phyloP scores from a whole-genome alignment of 176 grass and related monocot genomes.

The Carex pumila region DNA sequence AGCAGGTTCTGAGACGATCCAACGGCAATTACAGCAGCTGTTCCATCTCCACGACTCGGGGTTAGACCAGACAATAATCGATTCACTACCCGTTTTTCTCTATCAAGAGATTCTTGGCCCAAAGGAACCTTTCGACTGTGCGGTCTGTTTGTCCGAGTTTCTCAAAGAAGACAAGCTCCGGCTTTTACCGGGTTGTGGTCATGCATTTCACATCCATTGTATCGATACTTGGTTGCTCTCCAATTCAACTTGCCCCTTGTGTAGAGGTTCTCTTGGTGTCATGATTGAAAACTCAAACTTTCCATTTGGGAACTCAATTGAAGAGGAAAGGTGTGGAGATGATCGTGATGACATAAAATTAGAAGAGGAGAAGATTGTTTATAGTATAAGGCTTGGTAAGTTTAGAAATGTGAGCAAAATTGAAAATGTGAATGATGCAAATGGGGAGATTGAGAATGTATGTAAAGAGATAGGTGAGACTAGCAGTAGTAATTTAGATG shows the following conservation, averaged over 20 bases:
- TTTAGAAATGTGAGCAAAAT: constrained; percentile 59
- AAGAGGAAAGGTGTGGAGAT: constrained; percentile 30
- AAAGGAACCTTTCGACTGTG: constrained; percentile 95
- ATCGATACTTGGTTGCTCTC: constrained; percentile 94
- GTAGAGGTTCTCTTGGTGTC: constrained; percentile 52
- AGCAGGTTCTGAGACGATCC: constrained; percentile 40
- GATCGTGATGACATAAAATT: constrained; percentile 22
- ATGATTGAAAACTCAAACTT: constrained; percentile 40
- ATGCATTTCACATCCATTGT: constrained; percentile 82
- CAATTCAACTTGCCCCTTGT: constrained; percentile 93
- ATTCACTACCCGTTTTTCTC: constrained; percentile 79
- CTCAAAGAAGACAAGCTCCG: constrained; percentile 55
- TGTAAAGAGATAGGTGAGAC: constrained; percentile 63
- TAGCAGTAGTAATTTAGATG: constrained; percentile 88
- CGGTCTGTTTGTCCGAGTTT: constrained; percentile 87
- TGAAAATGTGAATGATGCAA: constrained; percentile 22
- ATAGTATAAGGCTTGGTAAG: constrained; percentile 78
- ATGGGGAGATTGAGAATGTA: constrained; percentile 23
- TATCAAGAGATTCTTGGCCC: constrained; percentile 66
- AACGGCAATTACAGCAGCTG: constrained; percentile 85
- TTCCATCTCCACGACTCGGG: constrained; percentile 93
- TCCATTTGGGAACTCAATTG: constrained; percentile 40
- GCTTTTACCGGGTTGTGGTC: constrained; percentile 68
- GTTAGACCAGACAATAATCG: constrained; percentile 82
- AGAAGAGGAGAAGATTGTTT: constrained; percentile 58